Evolutionary conservation across 768 basidiomycete species (phyloP).

Genomic region (Termitomyces sp.): DNA sequence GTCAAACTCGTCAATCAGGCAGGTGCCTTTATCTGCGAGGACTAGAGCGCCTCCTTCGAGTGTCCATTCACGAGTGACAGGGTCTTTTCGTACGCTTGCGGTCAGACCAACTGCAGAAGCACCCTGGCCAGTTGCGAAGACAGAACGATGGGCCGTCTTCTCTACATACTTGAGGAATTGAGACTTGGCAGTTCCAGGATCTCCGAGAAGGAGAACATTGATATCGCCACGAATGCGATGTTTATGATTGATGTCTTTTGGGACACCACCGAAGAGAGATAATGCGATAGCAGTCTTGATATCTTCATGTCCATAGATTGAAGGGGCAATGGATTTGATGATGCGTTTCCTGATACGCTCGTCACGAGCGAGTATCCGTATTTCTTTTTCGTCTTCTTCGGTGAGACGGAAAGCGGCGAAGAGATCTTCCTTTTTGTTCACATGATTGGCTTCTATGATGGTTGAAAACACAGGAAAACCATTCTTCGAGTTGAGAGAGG

Average conservation of each 20-base stretch:
- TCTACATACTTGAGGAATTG: conserved; percentile 99
- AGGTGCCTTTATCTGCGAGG: conserved; percentile 97
- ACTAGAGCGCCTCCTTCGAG: conserved; percentile 97
- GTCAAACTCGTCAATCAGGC: conserved; percentile 98
- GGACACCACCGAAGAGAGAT: conserved; percentile 88
- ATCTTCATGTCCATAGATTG: conserved; percentile 98
- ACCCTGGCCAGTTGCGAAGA: conserved; percentile 97
- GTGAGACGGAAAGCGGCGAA: conserved; percentile 98
- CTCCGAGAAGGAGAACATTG: conserved; percentile 92
- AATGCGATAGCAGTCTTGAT: conserved; percentile 97
- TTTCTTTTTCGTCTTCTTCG: conserved; percentile 94
- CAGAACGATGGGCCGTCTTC: conserved; percentile 96
- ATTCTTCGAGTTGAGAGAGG: conserved; percentile 96
- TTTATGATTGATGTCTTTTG: conserved; percentile 96
- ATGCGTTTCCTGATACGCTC: conserved; percentile 96
- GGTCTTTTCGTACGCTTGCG: conserved; percentile 97
- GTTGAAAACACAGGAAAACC: conserved; percentile 99
- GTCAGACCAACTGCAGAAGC: conserved; percentile 98
- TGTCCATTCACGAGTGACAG: conserved; percentile 96
- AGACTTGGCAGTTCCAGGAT: conserved; percentile 98
- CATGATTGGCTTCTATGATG: conserved; percentile 94
- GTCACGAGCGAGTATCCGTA: conserved; percentile 80
- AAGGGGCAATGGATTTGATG: conserved; percentile 97
- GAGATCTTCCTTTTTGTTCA: conserved; percentile 98
- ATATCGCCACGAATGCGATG: conserved; percentile 97